Evolutionary conservation across 495 filamentous ascomycete genomes (phyloP), one percentile per base, ranked within the genome.

Genomic region (Evansstolkia leycettana): DNA sequence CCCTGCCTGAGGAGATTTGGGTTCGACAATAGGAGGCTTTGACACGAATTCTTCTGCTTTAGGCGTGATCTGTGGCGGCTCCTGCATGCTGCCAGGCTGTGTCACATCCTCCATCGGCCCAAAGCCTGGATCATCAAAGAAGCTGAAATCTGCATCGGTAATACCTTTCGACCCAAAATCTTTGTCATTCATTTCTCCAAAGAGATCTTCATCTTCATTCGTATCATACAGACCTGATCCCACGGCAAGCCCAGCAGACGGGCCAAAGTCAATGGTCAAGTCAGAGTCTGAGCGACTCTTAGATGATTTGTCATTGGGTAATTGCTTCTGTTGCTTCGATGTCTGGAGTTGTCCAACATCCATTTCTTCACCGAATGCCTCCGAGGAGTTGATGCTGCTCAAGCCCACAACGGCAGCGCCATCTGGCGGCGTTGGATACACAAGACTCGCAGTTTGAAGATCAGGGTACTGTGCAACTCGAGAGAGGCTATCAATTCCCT

Each of bases 361-460:
- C 14, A 41, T 14, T 37, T 43, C 58, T 33, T 44, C 69, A 44
- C 39, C 62, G 23, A 54, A 56, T n/a, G 34, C 34, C 26, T 61
- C 58, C 11, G 50, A 42, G 9, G 46, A 30, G 12, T 40, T 40
- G 3, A 39, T 28, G 17, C 45, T 41, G 28, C 51, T 52, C 3
- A 51, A 16, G 5, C 52, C 58, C 12, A 52, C 36, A 30, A 65
- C 54, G 19, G 72, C 65, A 29, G 80, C 57, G 7, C 73, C 82
- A 51, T 92, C 86, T 28, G 86, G 86, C 17, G 87, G 87, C 3
- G 87, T 94, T 6, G 82, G 87, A 53, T 94, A 94, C 33, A 94
- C 76, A 9, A 80, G 68, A 35, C 73, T 77, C 16, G 70, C 62
- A 32, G 62, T 57, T 29, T 70, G 63, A 5, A 72, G 46, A 23